Base-by-base conservation (phyloP, 495 filamentous ascomycete genomes). In the Umbilicaria muhlenbergii region DNA sequence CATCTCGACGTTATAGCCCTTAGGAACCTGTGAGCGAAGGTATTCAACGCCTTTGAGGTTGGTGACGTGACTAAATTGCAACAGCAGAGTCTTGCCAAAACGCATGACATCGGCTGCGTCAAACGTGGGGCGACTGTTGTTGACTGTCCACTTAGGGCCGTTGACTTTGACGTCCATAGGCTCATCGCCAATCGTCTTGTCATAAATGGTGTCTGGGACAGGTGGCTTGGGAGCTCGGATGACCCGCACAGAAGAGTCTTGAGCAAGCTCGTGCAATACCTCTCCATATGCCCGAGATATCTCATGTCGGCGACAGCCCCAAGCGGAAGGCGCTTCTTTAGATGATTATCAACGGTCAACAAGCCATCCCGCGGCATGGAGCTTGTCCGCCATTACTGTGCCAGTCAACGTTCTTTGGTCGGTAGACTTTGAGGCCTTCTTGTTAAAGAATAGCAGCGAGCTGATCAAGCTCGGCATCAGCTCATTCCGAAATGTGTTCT, bases 71-170 rank as follows among this genome's bases (percentile, higher is more conserved):
- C 56, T 58, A 14, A 46, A 36, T 21, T 58, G 56, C 2, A 48
- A 53, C 13, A 58, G 31, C 14, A 58, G 38, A 14, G 32, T 43
- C 13, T 38, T 44, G 10, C 53, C 53, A 19, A 58, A 54, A 0
- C 56, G 45, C 56, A 58, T 54, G 49, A 58, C 56, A 42, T 58
- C 56, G 11, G 56, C 56, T 5, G 56, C 48, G 39, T 58, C 56
- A 38, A 58, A 58, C 11, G 56, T 51, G 2, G 54, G 53, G 3
- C 56, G 51, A 33, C 39, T 51, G 32, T 58, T 54, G 39, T 56
- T 58, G 44, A 57, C 54, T 0, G 38, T 49, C 50, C 48, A 51
- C 24, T 3, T 5, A 32, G 35, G 5, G 15, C 10, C 36, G n/a
- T 15, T 31, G 34, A 14, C 16, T n/a, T 34, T 14, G 7, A 3